Conservation (phyloP, 2,329 filamentous ascomycete species). For the Beauveria caledonica region DNA sequence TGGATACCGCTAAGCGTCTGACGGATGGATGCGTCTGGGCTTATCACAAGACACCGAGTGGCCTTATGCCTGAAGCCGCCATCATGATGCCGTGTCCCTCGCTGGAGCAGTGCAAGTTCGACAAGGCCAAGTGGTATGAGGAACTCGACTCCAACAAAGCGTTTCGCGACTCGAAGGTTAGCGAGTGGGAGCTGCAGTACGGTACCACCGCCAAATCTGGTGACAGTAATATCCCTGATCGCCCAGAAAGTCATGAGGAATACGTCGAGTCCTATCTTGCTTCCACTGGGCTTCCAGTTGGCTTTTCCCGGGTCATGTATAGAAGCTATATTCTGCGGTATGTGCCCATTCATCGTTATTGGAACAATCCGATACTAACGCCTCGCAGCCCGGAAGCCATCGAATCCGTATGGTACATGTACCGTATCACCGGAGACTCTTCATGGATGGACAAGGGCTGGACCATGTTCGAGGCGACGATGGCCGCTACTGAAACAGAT, state of each 20-base stretch:
- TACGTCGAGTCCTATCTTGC: conserved; percentile 40
- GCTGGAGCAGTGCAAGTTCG: conserved; percentile 42
- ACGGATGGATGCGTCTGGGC: conserved; percentile 64
- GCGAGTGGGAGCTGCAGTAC: conserved; percentile 37
- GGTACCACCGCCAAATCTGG: conserved; percentile 14
- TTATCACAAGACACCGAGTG: conserved; percentile 50
- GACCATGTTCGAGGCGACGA: conserved; percentile 72
- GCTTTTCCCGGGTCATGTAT: conserved; percentile 39
- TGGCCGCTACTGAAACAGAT: conserved; percentile 55
- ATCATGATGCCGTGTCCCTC: conserved; percentile 37
- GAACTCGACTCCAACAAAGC: conserved; percentile 37
- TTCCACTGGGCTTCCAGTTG: conserved; percentile 37
- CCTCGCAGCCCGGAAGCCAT: conserved; percentile 66
- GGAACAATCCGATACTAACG: background rate
- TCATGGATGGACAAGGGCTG: conserved; percentile 74
- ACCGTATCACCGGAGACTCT: conserved; percentile 75
- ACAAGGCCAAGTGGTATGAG: conserved; percentile 39
- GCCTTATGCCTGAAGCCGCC: conserved; percentile 56
- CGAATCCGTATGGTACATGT: conserved; percentile 83
- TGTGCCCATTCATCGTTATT: conserved; percentile 16
- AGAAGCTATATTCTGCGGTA: conserved; percentile 55
- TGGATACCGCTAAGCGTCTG: conserved; percentile 56
- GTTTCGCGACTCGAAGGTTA: conserved; percentile 35
- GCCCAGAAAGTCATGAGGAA: conserved; percentile 45
- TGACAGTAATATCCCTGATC: conserved; percentile 12